These are phyloP conservation scores for Calonectria multiphialidica DNA, from an alignment of 2,329 filamentous ascomycete genomes.

Conservation along the genomic window DNA sequence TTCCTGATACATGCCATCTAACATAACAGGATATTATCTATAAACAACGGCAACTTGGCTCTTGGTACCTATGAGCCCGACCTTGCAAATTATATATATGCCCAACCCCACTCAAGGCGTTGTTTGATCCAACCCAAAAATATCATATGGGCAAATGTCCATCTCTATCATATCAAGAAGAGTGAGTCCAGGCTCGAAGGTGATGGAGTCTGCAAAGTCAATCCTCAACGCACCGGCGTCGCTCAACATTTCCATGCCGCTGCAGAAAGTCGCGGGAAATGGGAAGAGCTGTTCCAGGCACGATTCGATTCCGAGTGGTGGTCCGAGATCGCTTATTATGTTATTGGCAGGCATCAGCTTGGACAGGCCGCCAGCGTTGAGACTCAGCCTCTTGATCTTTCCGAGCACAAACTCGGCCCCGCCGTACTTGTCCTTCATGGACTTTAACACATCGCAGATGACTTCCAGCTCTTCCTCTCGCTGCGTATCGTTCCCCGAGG, in stretches of 20 bases:
- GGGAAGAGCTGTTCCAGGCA: slow-evolving; percentile 1
- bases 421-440: not conserved
- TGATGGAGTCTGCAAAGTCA: not conserved
- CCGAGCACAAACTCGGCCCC: slow-evolving; percentile 6
- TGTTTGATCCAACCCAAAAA: not conserved
- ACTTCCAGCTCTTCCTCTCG: not conserved
- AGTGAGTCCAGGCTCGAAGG: not conserved
- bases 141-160: not conserved
- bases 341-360: not conserved
- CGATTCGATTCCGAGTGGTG: not conserved
- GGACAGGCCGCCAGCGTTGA: not conserved
- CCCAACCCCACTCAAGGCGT: not conserved
- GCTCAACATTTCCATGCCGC: not conserved
- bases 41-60: not conserved
- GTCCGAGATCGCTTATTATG: not conserved
- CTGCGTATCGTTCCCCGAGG: not conserved
- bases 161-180: not conserved
- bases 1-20: not conserved
- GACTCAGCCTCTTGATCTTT: not conserved
- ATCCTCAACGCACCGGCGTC: not conserved
- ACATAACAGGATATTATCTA: not conserved
- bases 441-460: not conserved
- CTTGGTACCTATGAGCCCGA: too few species aligned
- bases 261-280: slow-evolving; percentile 10
- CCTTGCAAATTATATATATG: not conserved